Evolutionary conservation across 805 yeast species (phyloP).

Genomic region (Wickerhamomyces alni): DNA sequence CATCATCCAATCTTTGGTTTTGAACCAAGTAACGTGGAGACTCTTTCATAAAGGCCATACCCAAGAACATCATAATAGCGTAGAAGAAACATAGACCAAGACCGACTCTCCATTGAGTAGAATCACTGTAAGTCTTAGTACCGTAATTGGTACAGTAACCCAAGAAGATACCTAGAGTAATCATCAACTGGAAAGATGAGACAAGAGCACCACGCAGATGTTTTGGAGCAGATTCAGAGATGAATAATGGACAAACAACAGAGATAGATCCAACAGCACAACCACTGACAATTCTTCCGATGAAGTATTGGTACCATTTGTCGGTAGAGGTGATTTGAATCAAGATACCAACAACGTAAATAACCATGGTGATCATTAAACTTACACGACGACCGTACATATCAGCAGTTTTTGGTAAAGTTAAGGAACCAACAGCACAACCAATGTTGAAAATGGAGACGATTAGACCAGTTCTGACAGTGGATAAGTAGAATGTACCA

Average conservation of each 20-base stretch:
- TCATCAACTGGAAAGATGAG: constrained; percentile 62
- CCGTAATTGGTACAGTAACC: constrained; percentile 74
- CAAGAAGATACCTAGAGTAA: constrained; percentile 66
- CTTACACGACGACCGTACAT: constrained; percentile 61
- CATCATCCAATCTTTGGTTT: constrained; percentile 51
- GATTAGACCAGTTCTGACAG: constrained; percentile 50
- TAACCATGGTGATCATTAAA: constrained; percentile 52
- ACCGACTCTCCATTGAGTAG: constrained; percentile 75
- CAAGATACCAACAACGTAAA: constrained; percentile 62
- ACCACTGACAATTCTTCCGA: constrained; percentile 69
- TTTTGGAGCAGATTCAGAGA: constrained; percentile 67
- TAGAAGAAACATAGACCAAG: constrained; percentile 50
- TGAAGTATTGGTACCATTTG: constrained; percentile 65
- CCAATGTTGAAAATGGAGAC: constrained; percentile 66
- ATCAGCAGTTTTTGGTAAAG: constrained; percentile 55
- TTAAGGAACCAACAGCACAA: constrained; percentile 68
- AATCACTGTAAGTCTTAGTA: constrained; percentile 51
- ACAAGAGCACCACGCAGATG: constrained; percentile 67
- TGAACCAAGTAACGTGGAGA: constrained; percentile 65
- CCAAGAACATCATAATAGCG: constrained; percentile 32
- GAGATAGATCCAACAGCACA: constrained; percentile 74
- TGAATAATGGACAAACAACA: constrained; percentile 69
- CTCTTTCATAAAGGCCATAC: constrained; percentile 56
- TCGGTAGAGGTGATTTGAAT: constrained; percentile 51
- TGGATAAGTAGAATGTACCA: constrained; percentile 43